These are phyloP conservation scores for Tilletia walkeri DNA, from an alignment of 1,284 basidiomycete species.

Conservation along the genomic window DNA sequence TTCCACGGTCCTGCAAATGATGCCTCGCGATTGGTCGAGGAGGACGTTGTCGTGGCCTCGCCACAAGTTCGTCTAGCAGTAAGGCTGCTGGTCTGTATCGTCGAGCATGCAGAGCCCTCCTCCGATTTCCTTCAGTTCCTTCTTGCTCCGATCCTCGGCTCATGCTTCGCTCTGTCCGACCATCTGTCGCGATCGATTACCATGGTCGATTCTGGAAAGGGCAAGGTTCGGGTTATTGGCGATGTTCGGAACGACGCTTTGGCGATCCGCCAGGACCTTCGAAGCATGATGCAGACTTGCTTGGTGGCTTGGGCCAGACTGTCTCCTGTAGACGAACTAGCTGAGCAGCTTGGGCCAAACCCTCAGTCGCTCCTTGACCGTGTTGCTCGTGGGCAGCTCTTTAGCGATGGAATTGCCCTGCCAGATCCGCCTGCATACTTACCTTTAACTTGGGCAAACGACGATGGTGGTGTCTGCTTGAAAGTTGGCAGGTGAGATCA, in stretches of 20 bases:
- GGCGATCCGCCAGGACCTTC: slow-evolving; percentile 24
- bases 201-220: slow-evolving; percentile 11
- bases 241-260: not conserved
- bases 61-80: slow-evolving; percentile 20
- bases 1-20: not conserved
- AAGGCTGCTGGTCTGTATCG: slow-evolving; percentile 30
- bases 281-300: slow-evolving; percentile 30
- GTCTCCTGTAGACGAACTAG: slow-evolving; percentile 28
- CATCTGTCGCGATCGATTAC: slow-evolving; percentile 19
- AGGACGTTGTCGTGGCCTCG: not conserved
- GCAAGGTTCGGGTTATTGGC: slow-evolving; percentile 28
- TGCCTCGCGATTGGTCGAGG: not conserved
- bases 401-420: not conserved
- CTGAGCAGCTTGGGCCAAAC: slow-evolving; percentile 19
- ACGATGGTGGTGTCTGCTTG: slow-evolving; percentile 13
- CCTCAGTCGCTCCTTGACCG: slow-evolving; percentile 10
- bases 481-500: not conserved
- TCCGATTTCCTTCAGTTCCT: slow-evolving; percentile 38
- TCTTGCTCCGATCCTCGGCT: slow-evolving; percentile 31
- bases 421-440: not conserved
- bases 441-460: not conserved
- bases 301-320: slow-evolving; percentile 42
- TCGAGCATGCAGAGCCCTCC: slow-evolving; percentile 46
- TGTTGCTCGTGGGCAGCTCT: not conserved
- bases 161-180: slow-evolving; percentile 38